Evolutionary conservation across 2,329 filamentous ascomycete genomes (phyloP), one percentile per base, ranked within the genome.

Genomic region (Diaporthe sp.): DNA sequence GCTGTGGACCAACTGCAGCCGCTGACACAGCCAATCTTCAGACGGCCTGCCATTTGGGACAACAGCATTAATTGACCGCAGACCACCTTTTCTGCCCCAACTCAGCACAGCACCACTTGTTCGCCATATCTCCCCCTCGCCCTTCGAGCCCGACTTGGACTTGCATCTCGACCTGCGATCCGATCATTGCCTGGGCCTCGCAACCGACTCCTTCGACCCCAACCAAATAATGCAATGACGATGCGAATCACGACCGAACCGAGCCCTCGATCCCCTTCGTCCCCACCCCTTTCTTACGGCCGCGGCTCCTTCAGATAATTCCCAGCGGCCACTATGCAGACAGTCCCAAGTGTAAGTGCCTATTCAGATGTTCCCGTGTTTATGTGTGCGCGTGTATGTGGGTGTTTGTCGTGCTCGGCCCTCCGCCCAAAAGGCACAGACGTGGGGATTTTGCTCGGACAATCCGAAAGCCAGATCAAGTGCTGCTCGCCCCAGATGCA

Each of bases 301-400:
- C 77, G 78, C 78, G 79, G 77, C 78, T 78, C 79, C 78, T 78
- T 76, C 76, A 78, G 76, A 78, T 81, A 80, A 78, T 77, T 77
- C 74, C 73, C 79, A 76, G 78, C 80, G 78, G 78, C 76, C 79
- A 83, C 77, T 74, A 84, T 84, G 83, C 82, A 84, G 78, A 81
- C 82, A 69, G 83, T 84, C 78, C 83, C 83, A 71, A 87, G 85
- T 84, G 86, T 87, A 86, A 87, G 86, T 87, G 47, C 13, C 60
- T 19, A 33, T 30, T 42, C 42, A 13, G 19, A 68, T 22, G 25
- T 13, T n/a, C 61, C 22, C 8, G n/a, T 13, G 47, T n/a, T n/a
- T 12, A 9, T 52, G 6, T 13, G 47, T 42, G 17, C 33, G 10
- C 33, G 15, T 47, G 15, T 33, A 30, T 42, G 35, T 64, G n/a